Percentiles rank a stretch among this genome's conserved stretches.
phyloP scores from a whole-genome alignment of 768 basidiomycete species.

The Calocybe gangraenosa region DNA sequence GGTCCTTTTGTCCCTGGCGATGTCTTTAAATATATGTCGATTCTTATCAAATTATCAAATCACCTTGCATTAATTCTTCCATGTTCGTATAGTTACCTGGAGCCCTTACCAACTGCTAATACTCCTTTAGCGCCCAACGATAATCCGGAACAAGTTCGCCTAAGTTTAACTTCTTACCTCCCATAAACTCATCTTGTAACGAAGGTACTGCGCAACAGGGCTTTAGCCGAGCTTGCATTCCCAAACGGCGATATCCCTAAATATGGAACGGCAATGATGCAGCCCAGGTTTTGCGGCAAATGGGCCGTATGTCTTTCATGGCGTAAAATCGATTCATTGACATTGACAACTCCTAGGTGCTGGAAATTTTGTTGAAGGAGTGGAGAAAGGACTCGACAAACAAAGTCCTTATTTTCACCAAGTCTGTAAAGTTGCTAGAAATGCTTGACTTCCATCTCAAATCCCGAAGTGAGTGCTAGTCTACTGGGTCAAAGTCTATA shows the following conservation, averaged over 20 bases:
- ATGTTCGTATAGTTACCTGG: constrained; percentile 33
- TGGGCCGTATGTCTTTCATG: constrained; percentile 58
- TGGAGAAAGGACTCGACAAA: constrained; percentile 64
- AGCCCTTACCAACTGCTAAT: constrained; percentile 4
- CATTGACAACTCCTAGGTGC: constrained; percentile 39
- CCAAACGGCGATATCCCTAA: constrained; percentile 51
- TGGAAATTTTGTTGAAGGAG: constrained; percentile 60
- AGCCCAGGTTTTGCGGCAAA: constrained; percentile 74
- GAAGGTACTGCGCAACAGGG: constrained; percentile 47
- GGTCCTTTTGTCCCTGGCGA: constrained; percentile 50
- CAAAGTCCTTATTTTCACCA: constrained; percentile 93
- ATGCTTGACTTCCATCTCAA: constrained; percentile 78
- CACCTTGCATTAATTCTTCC: constrained; percentile 86
- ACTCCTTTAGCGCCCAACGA: constrained; percentile 55
- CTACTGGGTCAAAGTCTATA: neutral
- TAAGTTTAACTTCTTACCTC: constrained; percentile 1
- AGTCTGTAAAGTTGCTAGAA: constrained; percentile 84
- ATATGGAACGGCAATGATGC: constrained; percentile 58
- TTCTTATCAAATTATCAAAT: constrained; percentile 86
- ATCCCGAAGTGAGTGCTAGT: constrained; percentile 38
- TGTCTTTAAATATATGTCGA: constrained; percentile 73
- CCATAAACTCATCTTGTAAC: neutral
- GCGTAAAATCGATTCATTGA: neutral
- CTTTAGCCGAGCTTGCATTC: constrained; percentile 60
- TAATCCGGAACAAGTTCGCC: constrained; percentile 58